Evolutionary conservation across 2,329 filamentous ascomycete species (phyloP).

Genomic region (Aspergillus eucalypticola): DNA sequence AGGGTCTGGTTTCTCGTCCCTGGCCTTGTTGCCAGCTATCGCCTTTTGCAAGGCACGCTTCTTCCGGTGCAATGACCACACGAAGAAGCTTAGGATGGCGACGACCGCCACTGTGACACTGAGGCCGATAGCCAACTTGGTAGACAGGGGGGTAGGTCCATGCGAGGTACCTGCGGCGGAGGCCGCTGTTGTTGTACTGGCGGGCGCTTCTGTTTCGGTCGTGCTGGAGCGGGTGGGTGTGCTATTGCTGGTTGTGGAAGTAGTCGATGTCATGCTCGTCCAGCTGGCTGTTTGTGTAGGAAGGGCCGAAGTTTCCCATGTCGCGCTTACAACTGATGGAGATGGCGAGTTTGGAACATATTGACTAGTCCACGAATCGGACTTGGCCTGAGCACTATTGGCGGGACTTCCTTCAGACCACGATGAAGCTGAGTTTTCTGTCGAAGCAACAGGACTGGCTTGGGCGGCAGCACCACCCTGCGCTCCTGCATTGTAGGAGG

Average conservation of each 20-base stretch:
- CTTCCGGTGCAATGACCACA: constrained; percentile 3
- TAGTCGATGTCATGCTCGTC: neutral
- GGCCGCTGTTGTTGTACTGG: neutral
- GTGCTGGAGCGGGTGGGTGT: neutral
- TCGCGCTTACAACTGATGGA: neutral
- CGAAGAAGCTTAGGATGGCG: neutral
- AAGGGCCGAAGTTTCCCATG: neutral
- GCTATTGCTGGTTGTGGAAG: neutral
- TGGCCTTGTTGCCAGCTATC: neutral
- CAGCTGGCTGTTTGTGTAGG: neutral
- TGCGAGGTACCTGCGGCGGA: neutral
- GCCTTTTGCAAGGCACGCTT: neutral
- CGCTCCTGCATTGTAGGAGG: neutral
- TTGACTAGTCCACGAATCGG: neutral
- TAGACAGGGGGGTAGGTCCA: neutral
- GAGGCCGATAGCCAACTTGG: neutral
- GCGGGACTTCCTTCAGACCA: neutral
- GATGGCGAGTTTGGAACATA: neutral
- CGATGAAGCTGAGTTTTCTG: neutral
- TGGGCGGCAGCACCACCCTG: neutral
- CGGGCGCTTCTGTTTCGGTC: neutral
- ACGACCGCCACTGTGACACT: neutral
- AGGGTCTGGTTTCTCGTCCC: neutral
- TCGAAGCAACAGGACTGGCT: neutral
- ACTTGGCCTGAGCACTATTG: neutral